Conservation (phyloP, 1,284 basidiomycete species). For the Volvariella volvacea region DNA sequence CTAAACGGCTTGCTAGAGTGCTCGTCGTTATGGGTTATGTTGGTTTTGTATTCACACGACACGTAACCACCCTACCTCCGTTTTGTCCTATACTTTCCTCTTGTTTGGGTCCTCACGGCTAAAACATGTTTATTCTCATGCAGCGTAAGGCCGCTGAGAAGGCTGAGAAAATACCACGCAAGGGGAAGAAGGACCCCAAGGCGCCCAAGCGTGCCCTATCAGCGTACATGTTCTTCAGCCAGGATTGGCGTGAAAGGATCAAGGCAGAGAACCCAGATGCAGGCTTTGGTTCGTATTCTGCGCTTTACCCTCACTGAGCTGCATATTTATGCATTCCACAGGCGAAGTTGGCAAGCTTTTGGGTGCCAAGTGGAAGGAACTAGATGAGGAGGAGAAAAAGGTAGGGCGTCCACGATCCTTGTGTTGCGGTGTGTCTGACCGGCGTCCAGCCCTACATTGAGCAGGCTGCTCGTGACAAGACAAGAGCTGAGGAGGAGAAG, state of each 20-base stretch:
- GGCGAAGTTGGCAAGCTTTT: conserved; percentile 84
- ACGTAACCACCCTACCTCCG: background rate
- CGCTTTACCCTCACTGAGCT: conserved; percentile 3
- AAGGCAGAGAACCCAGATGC: conserved; percentile 94
- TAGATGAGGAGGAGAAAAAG: conserved; percentile 81
- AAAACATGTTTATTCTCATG: conserved; percentile 4
- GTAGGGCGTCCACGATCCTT: conserved; percentile 29
- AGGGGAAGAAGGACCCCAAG: conserved; percentile 73
- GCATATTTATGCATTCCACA: conserved; percentile 19
- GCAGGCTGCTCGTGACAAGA: conserved; percentile 83
- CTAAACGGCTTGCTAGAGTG: conserved; percentile 1
- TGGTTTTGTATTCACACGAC: background rate
- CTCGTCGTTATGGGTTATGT: background rate
- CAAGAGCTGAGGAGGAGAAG: conserved; percentile 79
- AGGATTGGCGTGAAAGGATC: conserved; percentile 93
- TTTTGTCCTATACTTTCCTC: background rate
- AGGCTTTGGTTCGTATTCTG: conserved; percentile 65
- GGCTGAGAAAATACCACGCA: conserved; percentile 49
- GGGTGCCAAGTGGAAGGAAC: conserved; percentile 87
- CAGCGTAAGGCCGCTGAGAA: conserved; percentile 73
- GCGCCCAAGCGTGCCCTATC: conserved; percentile 89
- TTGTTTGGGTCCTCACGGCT: background rate
- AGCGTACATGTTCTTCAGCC: conserved; percentile 98
- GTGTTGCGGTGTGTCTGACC: conserved; percentile 3
- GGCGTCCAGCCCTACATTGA: conserved; percentile 81